Conservation (phyloP, 2,329 filamentous ascomycete genomes). For the Pleomassaria siparia region DNA sequence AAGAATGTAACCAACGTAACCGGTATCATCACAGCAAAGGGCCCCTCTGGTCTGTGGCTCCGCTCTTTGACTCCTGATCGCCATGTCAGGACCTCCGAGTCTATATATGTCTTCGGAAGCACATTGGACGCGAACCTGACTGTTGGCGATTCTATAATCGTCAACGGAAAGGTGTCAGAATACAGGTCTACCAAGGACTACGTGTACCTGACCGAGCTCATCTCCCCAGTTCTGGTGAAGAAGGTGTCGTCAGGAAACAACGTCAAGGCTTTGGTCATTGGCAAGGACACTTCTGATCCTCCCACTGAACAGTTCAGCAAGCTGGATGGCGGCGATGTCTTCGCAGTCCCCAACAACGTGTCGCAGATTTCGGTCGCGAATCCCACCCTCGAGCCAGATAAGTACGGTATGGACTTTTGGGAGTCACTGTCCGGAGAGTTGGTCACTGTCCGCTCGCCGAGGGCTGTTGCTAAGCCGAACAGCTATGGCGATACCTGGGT, state of each 20-base stretch:
- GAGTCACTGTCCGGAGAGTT: constrained; percentile 68
- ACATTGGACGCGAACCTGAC: constrained; percentile 54
- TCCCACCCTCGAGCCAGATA: constrained; percentile 60
- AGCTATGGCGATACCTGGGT: constrained; percentile 70
- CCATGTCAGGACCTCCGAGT: constrained; percentile 62
- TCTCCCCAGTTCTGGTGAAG: constrained; percentile 55
- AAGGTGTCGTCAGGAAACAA: constrained; percentile 57
- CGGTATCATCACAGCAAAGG: constrained; percentile 66
- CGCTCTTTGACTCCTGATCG: constrained; percentile 60
- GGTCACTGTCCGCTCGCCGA: constrained; percentile 62
- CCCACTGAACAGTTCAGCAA: constrained; percentile 63
- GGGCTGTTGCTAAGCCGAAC: constrained; percentile 63
- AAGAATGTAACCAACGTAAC: constrained; percentile 60
- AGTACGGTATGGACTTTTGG: constrained; percentile 74
- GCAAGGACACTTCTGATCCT: constrained; percentile 57
- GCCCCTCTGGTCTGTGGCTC: constrained; percentile 64
- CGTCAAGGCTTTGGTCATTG: constrained; percentile 62
- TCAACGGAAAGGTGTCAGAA: constrained; percentile 63
- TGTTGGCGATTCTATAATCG: constrained; percentile 63
- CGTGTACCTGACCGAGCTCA: constrained; percentile 66
- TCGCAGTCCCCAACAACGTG: constrained; percentile 64
- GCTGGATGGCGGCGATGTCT: constrained; percentile 67
- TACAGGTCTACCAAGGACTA: constrained; percentile 59
- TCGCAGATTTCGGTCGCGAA: constrained; percentile 61
- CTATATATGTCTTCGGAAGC: constrained; percentile 65